phyloP scores from a whole-genome alignment of 2,329 filamentous ascomycete genomes.

The Moelleriella libera region DNA sequence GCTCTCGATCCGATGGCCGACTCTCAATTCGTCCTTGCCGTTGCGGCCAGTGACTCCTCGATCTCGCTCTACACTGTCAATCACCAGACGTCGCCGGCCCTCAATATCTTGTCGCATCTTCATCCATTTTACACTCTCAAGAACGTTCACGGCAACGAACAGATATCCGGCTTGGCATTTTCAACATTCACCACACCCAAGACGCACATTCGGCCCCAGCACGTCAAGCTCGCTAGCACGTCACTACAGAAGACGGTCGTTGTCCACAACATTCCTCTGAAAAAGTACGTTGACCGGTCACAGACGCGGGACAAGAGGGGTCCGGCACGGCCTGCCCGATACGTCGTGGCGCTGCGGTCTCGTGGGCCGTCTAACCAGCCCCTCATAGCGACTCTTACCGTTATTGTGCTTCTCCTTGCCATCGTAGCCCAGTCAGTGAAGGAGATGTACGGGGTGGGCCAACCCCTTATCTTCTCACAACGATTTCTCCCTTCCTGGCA shows the following conservation, averaged over 20 bases:
- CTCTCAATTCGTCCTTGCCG: conserved; percentile 66
- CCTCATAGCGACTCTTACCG: conserved; percentile 37
- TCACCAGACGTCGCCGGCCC: conserved; percentile 33
- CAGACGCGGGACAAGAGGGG: conserved; percentile 17
- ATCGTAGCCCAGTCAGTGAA: conserved; percentile 49
- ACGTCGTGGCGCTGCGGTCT: conserved; percentile 51
- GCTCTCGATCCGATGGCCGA: conserved; percentile 39
- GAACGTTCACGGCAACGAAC: conserved; percentile 35
- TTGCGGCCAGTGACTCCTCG: conserved; percentile 67
- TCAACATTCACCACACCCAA: conserved; percentile 43
- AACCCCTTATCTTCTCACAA: conserved; percentile 40
- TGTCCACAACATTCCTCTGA: conserved; percentile 65
- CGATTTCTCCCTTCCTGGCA: conserved; percentile 37
- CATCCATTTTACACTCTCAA: conserved; percentile 38
- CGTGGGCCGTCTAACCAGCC: conserved; percentile 33
- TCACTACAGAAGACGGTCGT: conserved; percentile 68
- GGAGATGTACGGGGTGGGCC: conserved; percentile 44
- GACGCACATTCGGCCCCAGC: conserved; percentile 20
- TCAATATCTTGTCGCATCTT: conserved; percentile 37
- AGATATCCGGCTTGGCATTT: conserved; percentile 46
- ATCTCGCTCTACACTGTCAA: conserved; percentile 69
- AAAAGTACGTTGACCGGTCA: conserved; percentile 23
- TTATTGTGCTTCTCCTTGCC: conserved; percentile 46
- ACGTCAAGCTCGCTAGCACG: conserved; percentile 64
- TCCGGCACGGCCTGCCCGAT: conserved; percentile 43